phyloP scores from a whole-genome alignment of 208 protist species.

The Naegleria gruberi region DNA sequence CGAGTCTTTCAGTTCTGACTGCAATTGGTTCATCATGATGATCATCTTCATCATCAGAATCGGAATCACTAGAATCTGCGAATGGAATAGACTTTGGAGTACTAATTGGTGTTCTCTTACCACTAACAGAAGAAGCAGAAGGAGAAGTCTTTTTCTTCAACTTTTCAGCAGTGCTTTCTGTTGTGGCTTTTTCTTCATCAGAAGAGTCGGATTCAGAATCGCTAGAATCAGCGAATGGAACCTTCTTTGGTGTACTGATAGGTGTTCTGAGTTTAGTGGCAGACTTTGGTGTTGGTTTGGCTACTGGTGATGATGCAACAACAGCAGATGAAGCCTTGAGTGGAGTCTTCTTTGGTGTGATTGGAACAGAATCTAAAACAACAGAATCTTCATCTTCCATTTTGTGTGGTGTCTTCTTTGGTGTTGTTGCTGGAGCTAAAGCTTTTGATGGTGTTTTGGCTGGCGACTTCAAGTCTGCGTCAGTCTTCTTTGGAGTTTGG shows the following conservation, averaged over 20 bases:
- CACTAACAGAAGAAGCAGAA: background rate
- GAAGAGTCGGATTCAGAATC: background rate
- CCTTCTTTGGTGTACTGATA: background rate
- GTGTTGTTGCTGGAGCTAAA: too few species aligned
- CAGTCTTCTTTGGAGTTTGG: too few species aligned
- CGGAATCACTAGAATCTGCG: background rate
- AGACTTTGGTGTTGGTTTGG: too few species aligned
- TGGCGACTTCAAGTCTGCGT: too few species aligned
- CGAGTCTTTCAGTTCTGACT: background rate
- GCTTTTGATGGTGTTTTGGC: too few species aligned
- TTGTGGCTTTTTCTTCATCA: background rate
- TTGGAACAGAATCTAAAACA: too few species aligned
- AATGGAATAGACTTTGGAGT: background rate
- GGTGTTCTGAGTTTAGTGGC: background rate
- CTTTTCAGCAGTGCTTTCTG: background rate
- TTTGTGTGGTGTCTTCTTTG: too few species aligned
- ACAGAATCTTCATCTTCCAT: too few species aligned
- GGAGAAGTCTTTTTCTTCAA: background rate
- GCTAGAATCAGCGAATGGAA: background rate
- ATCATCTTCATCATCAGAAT: background rate
- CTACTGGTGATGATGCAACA: too few species aligned
- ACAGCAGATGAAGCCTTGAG: too few species aligned
- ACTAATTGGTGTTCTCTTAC: background rate
- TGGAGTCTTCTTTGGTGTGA: too few species aligned
- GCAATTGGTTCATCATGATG: background rate